Conservation (phyloP, 805 yeast species). For the Blastobotrys attinorum region DNA sequence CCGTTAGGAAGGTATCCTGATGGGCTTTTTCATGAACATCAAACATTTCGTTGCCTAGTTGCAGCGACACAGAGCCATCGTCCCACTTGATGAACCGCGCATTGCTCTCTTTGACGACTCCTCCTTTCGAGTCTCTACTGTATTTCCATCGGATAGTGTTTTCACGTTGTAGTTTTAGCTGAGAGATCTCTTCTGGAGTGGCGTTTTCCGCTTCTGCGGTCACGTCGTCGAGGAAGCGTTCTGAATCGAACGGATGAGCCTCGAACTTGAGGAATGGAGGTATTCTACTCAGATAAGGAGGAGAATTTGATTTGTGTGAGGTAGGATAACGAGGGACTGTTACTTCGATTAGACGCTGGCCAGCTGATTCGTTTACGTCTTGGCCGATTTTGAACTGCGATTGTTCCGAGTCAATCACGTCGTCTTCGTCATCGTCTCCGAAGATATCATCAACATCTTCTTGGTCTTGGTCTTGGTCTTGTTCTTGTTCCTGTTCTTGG, state of each 20-base stretch:
- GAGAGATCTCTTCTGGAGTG: slow-evolving; percentile 27
- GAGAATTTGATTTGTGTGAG: slow-evolving; percentile 15
- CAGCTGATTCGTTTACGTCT: neutral
- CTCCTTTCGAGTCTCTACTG: slow-evolving; percentile 59
- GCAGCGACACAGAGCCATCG: slow-evolving; percentile 81
- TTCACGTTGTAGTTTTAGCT: slow-evolving; percentile 52
- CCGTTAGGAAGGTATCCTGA: slow-evolving; percentile 64
- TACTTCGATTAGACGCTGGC: slow-evolving; percentile 5
- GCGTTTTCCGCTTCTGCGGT: slow-evolving; percentile 31
- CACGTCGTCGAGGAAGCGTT: slow-evolving; percentile 45
- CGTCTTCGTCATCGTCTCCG: slow-evolving; percentile 10
- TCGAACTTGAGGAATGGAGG: slow-evolving; percentile 82
- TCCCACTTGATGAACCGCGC: slow-evolving; percentile 90
- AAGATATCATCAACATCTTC: slow-evolving; percentile 16
- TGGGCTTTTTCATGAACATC: slow-evolving; percentile 55
- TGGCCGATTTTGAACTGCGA: neutral
- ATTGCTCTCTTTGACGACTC: slow-evolving; percentile 74
- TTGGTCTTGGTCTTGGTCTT: neutral
- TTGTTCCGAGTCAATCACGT: slow-evolving; percentile 2
- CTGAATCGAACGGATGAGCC: slow-evolving; percentile 82
- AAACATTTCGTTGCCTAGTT: slow-evolving; percentile 79
- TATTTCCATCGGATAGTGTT: slow-evolving; percentile 95
- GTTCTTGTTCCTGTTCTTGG: neutral
- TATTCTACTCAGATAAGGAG: slow-evolving; percentile 48
- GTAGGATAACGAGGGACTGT: slow-evolving; percentile 29